phyloP scores from a whole-genome alignment of 257 asterid species.

The Plectranthus barbatus region DNA sequence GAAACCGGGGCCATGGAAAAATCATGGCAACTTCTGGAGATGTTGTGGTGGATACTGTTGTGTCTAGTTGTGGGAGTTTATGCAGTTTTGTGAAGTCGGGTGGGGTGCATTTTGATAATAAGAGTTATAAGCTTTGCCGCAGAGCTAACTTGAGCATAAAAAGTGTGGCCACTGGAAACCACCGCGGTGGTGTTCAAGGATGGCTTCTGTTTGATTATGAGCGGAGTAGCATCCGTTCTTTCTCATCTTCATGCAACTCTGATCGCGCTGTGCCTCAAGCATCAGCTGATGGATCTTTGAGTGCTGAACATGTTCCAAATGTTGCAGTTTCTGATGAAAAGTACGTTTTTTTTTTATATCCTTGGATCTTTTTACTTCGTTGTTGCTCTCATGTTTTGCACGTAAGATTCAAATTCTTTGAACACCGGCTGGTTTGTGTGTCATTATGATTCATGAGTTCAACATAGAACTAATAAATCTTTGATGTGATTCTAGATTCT shows the following conservation, averaged over 20 bases:
- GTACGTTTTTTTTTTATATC: conserved; percentile 34
- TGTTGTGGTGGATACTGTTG: conserved; percentile 39
- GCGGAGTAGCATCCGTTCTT: conserved; percentile 11
- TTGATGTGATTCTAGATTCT: not conserved
- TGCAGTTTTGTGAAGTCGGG: conserved; percentile 41
- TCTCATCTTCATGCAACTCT: conserved; percentile 45
- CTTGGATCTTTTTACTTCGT: not conserved
- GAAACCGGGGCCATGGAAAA: not conserved
- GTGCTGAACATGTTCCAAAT: conserved; percentile 35
- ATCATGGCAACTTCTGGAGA: conserved; percentile 58
- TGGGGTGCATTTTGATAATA: conserved; percentile 34
- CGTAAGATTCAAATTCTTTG: too few relatives aligned
- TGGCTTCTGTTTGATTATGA: conserved; percentile 12
- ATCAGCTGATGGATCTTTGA: conserved; percentile 31
- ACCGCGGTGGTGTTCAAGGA: conserved; percentile 17
- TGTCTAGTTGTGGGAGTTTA: conserved; percentile 37
- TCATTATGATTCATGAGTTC: too few relatives aligned
- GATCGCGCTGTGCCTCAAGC: conserved; percentile 37
- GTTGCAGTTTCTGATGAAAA: conserved; percentile 42
- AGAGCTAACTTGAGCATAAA: conserved; percentile 39
- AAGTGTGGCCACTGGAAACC: conserved; percentile 16
- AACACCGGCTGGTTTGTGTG: not conserved
- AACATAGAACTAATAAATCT: not conserved
- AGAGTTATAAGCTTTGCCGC: conserved; percentile 25
- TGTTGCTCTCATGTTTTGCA: not conserved